phyloP scores from a whole-genome alignment of 1,284 basidiomycete genomes.

The Tylopilus sp. region DNA sequence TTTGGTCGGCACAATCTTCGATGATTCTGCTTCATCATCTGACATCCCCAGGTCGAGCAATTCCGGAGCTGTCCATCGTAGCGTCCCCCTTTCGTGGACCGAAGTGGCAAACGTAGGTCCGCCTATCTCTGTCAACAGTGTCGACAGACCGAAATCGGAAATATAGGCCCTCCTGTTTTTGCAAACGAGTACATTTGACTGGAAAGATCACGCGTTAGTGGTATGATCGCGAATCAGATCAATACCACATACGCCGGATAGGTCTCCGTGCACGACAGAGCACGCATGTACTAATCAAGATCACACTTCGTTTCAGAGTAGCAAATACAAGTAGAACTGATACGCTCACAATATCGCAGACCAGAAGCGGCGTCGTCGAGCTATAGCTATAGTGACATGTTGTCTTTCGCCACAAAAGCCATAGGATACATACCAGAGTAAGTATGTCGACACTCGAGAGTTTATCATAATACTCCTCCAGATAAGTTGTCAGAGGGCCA shows the following conservation, averaged over 20 bases:
- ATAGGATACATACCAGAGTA: conserved; percentile 8
- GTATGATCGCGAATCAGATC: background rate
- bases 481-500: conserved; percentile 19
- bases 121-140: conserved; percentile 17
- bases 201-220: background rate
- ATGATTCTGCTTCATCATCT: conserved; percentile 9
- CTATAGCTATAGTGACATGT: conserved; percentile 2
- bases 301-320: background rate
- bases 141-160: conserved; percentile 20
- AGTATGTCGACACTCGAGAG: conserved; percentile 9
- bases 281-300: conserved; percentile 20
- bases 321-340: background rate
- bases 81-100: conserved; percentile 8
- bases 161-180: conserved; percentile 10
- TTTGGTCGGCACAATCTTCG: background rate
- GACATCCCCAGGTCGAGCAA: conserved; percentile 9
- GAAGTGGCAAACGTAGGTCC: conserved; percentile 15
- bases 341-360: conserved; percentile 18
- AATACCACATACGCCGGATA: conserved; percentile 22
- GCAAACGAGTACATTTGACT: conserved; percentile 21
- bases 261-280: conserved; percentile 25
- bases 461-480: conserved; percentile 1
- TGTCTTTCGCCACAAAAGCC: background rate
- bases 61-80: conserved; percentile 21
- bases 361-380: conserved; percentile 20